Base-by-base conservation (phyloP, 2,329 filamentous ascomycete species). In the Sporothrix curviconia region DNA sequence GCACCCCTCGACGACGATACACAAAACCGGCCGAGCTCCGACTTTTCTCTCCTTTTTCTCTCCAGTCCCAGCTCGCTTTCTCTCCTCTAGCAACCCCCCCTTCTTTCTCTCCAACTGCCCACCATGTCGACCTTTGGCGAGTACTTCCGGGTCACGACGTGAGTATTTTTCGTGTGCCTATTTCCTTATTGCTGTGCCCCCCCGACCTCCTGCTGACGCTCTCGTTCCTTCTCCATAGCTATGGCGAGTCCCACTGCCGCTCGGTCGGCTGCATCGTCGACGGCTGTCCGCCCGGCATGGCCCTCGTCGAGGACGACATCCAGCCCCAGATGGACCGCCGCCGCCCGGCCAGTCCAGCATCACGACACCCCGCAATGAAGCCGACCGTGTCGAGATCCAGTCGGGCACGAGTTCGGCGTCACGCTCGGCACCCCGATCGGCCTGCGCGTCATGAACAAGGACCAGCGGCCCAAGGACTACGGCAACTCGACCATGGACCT, bases 201-300 rank as follows among this genome's bases (percentile, higher is more conserved):
- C n/a, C n/a, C n/a, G n/a, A n/a, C 36, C 39, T 56, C 36, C 37
- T 53, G 39, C 57, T 42, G 54, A 61, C 54, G n/a, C n/a, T n/a
- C n/a, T n/a, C 61, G 37, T 58, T 49, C 36, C 32, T 8, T 44
- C 11, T 47, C 57, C 53, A n/a, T 63, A 77, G 76, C 66, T 77
- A 75, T 63, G 76, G 77, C 68, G 76, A 79, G 69, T 69, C 68
- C 66, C 92, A 96, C 76, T 95, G 92, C 77, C 87, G 86, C 67
- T 92, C 88, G 32, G 91, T 97, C 67, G 92, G 91, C 69, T 95
- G 90, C 77, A 96, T 97, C 67, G 86, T 97, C 73, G 92, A 97
- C 71, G 91, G 91, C 66, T 89, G 85, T 68, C 94, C 92, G 36
- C 92, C 94, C 14, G 89, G 90, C 66, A 86, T 97, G 79, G 77